phyloP scores from a whole-genome alignment of 441 rosid genomes.

The Lepidium campestre region DNA sequence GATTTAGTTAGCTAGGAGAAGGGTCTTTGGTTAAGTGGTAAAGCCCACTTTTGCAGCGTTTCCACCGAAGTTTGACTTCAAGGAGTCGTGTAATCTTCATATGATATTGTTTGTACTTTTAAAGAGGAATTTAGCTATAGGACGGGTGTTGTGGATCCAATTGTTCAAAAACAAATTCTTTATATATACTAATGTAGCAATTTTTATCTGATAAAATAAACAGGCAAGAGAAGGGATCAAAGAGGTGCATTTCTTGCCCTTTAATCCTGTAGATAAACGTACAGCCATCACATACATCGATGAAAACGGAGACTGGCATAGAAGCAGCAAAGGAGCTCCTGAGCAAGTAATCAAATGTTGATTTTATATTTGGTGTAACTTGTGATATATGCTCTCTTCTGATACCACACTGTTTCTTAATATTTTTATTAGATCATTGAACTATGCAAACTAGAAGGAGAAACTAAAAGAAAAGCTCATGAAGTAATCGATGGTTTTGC shows the following conservation, averaged over 20 bases:
- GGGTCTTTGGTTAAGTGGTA: too few relatives aligned
- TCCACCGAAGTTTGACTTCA: too few relatives aligned
- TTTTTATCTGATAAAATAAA: neutral
- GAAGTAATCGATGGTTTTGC: constrained; percentile 64
- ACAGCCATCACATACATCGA: constrained; percentile 88
- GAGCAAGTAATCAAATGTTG: constrained; percentile 53
- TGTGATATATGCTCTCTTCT: neutral
- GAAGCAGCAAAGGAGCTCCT: constrained; percentile 89
- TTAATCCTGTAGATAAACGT: constrained; percentile 90
- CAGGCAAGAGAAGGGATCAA: constrained; percentile 85
- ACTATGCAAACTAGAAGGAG: constrained; percentile 64
- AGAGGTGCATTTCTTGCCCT: constrained; percentile 88
- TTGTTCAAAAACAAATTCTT: too few relatives aligned
- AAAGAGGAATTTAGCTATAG: too few relatives aligned
- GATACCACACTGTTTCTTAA: neutral
- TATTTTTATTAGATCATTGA: constrained; percentile 53
- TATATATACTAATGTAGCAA: neutral
- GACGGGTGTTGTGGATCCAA: too few relatives aligned
- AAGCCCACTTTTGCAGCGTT: too few relatives aligned
- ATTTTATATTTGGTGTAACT: neutral
- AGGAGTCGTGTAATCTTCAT: too few relatives aligned
- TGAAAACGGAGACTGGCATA: constrained; percentile 62
- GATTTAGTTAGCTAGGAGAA: too few relatives aligned
- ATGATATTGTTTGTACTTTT: too few relatives aligned
- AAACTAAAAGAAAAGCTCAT: constrained; percentile 44